Evolutionary conservation across 331 rosid genomes (phyloP).

Genomic region (Arachis monticola): DNA sequence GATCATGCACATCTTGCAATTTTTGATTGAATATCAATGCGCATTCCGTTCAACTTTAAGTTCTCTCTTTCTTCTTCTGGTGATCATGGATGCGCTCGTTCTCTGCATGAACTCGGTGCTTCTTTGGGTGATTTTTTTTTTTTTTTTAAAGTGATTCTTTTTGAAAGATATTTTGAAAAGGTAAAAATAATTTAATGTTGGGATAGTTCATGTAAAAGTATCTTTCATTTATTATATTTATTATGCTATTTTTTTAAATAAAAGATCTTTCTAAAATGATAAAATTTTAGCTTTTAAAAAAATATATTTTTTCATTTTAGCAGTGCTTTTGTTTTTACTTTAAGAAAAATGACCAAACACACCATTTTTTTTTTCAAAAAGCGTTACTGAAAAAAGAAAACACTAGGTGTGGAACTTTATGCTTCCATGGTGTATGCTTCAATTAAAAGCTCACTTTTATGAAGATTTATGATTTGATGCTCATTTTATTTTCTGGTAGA

Average conservation of each 20-base stretch:
- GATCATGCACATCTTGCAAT: conserved; percentile 2
- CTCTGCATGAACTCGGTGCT: background rate
- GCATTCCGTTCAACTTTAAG: background rate
- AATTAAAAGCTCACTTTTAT: background rate
- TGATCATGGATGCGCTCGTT: conserved; percentile 11
- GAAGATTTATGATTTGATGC: background rate
- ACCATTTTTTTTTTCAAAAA: no score
- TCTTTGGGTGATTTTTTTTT: background rate
- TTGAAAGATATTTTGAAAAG: background rate
- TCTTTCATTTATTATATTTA: no score
- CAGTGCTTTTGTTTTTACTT: no score
- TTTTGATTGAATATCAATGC: background rate
- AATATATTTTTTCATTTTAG: no score
- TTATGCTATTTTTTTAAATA: no score
- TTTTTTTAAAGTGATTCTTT: background rate
- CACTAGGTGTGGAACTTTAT: background rate
- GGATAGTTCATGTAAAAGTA: no score
- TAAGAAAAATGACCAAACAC: no score
- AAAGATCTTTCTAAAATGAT: no score
- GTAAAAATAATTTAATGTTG: no score
- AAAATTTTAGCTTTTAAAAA: no score
- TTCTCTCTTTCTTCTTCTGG: background rate
- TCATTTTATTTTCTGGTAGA: background rate
- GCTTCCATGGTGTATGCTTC: background rate
- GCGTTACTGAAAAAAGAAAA: background rate